Evolutionary conservation across 2,329 filamentous ascomycete genomes (phyloP).

Genomic region (Acephala macrosclerotiorum): DNA sequence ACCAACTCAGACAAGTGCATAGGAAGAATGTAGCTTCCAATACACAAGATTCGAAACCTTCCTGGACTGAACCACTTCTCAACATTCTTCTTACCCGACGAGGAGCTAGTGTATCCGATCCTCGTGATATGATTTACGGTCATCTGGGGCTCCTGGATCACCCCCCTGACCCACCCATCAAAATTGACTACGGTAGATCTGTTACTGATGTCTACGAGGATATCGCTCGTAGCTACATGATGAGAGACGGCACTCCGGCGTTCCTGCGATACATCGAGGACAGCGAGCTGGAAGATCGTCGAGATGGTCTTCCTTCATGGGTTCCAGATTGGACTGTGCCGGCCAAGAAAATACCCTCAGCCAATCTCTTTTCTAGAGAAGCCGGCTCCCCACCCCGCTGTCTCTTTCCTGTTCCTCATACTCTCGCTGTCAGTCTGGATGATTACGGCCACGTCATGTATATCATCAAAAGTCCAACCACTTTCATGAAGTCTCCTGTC

Average conservation of each 20-base stretch:
- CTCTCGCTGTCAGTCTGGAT: neutral
- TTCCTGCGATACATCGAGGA: neutral
- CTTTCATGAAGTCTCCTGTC: too few relatives aligned
- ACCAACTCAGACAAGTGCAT: neutral
- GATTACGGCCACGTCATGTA: neutral
- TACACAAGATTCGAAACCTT: neutral
- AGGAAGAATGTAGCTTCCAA: neutral
- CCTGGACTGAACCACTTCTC: neutral
- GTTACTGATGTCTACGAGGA: conserved; percentile 4
- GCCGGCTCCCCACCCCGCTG: too few relatives aligned
- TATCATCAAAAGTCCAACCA: neutral
- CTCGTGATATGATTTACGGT: conserved; percentile 18
- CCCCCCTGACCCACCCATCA: neutral
- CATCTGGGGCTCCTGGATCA: conserved; percentile 2
- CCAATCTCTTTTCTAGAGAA: too few relatives aligned
- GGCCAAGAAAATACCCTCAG: too few relatives aligned
- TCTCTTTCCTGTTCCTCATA: neutral
- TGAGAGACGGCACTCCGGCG: neutral
- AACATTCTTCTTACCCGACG: conserved; percentile 1
- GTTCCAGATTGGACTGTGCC: neutral
- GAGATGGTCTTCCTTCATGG: conserved; percentile 1
- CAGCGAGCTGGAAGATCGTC: neutral
- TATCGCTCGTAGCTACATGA: neutral
- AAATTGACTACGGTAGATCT: conserved; percentile 10
- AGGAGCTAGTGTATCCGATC: conserved; percentile 13